phyloP scores from a whole-genome alignment of 345 rosid genomes.

The Reutealis trisperma region DNA sequence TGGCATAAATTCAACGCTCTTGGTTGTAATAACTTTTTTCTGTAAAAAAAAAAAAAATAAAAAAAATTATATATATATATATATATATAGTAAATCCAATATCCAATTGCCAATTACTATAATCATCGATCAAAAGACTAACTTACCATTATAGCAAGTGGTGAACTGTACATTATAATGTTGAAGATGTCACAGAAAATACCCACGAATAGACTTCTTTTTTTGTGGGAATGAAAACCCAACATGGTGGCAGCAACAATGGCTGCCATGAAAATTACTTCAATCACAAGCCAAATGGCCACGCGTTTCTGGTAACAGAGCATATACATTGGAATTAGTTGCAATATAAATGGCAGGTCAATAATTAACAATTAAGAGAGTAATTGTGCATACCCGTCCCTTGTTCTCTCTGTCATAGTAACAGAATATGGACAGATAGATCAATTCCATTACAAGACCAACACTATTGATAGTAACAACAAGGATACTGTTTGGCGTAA shows the following conservation, averaged over 20 bases:
- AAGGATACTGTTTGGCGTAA: constrained; percentile 19
- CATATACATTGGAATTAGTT: too few species aligned
- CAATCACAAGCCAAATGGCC: background rate
- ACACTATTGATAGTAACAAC: constrained; percentile 24
- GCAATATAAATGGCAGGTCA: background rate
- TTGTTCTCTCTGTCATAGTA: constrained; percentile 5
- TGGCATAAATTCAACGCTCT: constrained; percentile 60
- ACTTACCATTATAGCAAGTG: constrained; percentile 46
- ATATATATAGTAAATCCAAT: background rate
- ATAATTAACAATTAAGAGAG: background rate
- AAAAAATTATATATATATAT: too few species aligned
- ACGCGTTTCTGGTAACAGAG: constrained; percentile 10
- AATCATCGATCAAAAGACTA: background rate
- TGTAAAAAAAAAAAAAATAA: background rate
- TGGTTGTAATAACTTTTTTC: constrained; percentile 45
- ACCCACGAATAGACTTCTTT: constrained; percentile 53
- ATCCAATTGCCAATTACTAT: background rate
- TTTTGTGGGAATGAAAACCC: constrained; percentile 37
- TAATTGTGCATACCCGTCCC: background rate
- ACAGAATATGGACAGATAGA: constrained; percentile 18
- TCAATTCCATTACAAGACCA: constrained; percentile 16
- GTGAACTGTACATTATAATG: constrained; percentile 53
- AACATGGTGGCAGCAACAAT: constrained; percentile 41
- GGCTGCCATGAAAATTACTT: constrained; percentile 12
- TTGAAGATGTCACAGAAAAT: constrained; percentile 47